Base-by-base conservation (phyloP, 768 basidiomycete genomes). In the Pleurotus ostreatus region DNA sequence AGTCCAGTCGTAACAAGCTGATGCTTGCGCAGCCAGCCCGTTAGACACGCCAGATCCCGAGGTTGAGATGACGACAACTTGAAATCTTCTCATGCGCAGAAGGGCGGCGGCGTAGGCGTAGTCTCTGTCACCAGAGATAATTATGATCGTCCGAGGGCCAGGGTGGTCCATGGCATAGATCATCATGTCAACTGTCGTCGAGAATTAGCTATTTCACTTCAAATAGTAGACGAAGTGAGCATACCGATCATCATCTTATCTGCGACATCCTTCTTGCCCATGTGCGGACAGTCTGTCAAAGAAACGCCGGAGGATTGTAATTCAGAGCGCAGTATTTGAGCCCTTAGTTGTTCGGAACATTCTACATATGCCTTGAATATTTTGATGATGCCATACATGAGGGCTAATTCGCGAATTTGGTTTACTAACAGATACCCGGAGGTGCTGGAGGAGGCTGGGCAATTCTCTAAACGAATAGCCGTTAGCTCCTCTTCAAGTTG, bases 281-380 rank as follows among this genome's bases (percentile, higher is more conserved):
- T 66, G 46, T 70, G 69, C 11, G 74, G 72, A 56, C 71, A 76
- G 46, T 76, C 71, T 11, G 70, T 71, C 41, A 77, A 55, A 6
- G 72, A 80, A 23, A 69, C 77, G 1, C 80, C 80, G 9, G 79
- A 80, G 2, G 73, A 68, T 54, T 80, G 78, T 0, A 83, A 66
- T 52, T 81, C 74, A 9, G 74, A 72, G 26, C 74, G 68, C 2
- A 77, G 56, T 13, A 51, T 60, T 26, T 64, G 61, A 20, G 70
- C 68, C 57, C 71, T 71, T 30, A 66, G 34, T 4, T 71, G 69
- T 8, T 77, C 66, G 20, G 41, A 44, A 16, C 77, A 61, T 59
- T 82, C 77, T 39, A 80, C 65, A 64, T 84, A 84, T 5, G 80
- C 81, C 60, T 77, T 81, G 69, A 84, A 83, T 0, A 72, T 64